A percentile compares a stretch with the other conserved stretches of the same genome.
phyloP scores from a whole-genome alignment of 371 early-diverging fungal species.

The Mortierella sp. region DNA sequence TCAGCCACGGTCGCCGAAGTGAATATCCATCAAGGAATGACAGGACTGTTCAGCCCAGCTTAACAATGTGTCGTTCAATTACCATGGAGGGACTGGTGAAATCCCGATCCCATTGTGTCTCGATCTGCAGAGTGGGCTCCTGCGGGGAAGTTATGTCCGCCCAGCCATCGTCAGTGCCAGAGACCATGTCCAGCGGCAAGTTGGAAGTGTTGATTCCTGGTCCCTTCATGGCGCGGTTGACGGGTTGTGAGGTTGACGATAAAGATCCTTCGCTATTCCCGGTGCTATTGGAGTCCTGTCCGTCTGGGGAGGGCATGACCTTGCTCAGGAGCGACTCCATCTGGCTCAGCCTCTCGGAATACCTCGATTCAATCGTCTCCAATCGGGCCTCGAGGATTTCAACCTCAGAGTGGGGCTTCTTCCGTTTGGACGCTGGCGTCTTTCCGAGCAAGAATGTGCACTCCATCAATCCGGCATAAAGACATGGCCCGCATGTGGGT shows the following conservation, averaged over 20 bases:
- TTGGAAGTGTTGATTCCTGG: slow-evolving; percentile 25
- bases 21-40: background rate
- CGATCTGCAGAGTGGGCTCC: slow-evolving; percentile 12
- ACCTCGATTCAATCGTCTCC: slow-evolving; percentile 32
- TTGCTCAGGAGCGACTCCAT: slow-evolving; percentile 29
- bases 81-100: slow-evolving; percentile 31
- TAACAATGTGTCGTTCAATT: background rate
- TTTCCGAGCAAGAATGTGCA: slow-evolving; percentile 54
- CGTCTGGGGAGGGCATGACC: slow-evolving; percentile 46
- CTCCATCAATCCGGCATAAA: slow-evolving; percentile 51
- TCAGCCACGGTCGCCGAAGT: background rate
- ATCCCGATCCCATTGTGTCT: slow-evolving; percentile 34
- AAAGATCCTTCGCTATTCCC: slow-evolving; percentile 20
- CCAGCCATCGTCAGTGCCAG: slow-evolving; percentile 46
- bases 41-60: background rate
- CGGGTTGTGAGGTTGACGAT: background rate
- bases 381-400: slow-evolving; percentile 22
- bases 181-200: slow-evolving; percentile 22
- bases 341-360: slow-evolving; percentile 52
- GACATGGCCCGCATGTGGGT: slow-evolving; percentile 54
- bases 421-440: slow-evolving; percentile 42
- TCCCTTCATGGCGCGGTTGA: slow-evolving; percentile 17
- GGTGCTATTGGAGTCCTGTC: slow-evolving; percentile 5
- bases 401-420: slow-evolving; percentile 38
- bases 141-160: slow-evolving; percentile 47